Base-by-base conservation (phyloP, 2,329 filamentous ascomycete species). In the Cordyceps fumosorosea region DNA sequence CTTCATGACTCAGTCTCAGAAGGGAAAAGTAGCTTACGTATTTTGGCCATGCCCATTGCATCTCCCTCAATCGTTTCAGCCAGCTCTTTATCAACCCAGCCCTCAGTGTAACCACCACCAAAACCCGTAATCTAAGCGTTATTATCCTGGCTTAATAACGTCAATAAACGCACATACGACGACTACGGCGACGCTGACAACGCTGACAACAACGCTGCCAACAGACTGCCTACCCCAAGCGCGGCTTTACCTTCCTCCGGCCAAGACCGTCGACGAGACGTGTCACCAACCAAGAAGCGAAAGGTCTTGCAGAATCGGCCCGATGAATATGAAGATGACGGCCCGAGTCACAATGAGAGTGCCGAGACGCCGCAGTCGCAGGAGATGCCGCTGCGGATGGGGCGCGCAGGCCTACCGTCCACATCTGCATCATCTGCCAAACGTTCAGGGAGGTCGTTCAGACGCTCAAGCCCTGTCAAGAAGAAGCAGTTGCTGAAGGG, bases 101-200 rank as follows among this genome's bases (percentile, higher is more conserved):
- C 69, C 4, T 56, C 50, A 0, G 68, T 72, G n/a, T 67, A 70
- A 12, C 70, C 66, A 18, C 70, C 71, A 3, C 68, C 71, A 63
- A 74, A 74, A 53, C 73, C 70, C 14, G 68, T 66, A 1, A 72
- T 57, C 68, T 70, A 72, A 0, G 69, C 67, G 56, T 73, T 64
- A 5, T 69, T 67, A n/a, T n/a, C n/a, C n/a, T 45, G 42, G 42
- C 42, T 45, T 45, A 3, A 45, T 8, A 20, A 20, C 18, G 42
- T 45, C 5, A 45, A 20, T 1, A 45, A 45, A 18, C 42, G 42
- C 8, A 45, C 42, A 3, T 20, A 45, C 18, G 8, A 18, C 42
- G 42, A 45, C 7, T 45, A 45, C 18, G 18, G 18, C 14, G 18
- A 45, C 16, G 18, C 18, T 20, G 42, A 45, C 42, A 8, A 8